Percentiles rank a stretch among this genome's conserved stretches.
These are phyloP conservation scores for Chaetomium cochliodes DNA, from an alignment of 495 filamentous ascomycete species.

Conservation along the genomic window DNA sequence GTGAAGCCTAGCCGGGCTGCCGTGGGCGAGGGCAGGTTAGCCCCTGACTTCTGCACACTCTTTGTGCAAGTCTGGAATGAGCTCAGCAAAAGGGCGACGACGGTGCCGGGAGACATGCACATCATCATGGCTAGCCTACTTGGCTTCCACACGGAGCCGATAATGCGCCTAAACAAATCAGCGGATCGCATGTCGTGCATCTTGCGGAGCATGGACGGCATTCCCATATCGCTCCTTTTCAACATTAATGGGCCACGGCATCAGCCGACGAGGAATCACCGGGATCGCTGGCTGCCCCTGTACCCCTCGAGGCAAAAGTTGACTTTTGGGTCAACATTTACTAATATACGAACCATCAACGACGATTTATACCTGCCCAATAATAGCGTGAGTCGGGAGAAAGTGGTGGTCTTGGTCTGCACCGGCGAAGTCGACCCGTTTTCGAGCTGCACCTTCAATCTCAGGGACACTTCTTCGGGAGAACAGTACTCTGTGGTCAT, in stretches of 20 bases:
- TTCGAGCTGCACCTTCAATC: conserved; percentile 20
- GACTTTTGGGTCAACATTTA: conserved; percentile 19
- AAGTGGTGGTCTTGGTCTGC: conserved; percentile 26
- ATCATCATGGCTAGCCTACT: conserved; percentile 28
- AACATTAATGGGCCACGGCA: conserved; percentile 24
- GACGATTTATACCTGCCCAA: conserved; percentile 28
- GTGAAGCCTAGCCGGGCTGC: conserved; percentile 16
- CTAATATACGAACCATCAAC: conserved; percentile 22
- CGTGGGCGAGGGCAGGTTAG: conserved; percentile 9
- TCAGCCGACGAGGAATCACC: conserved; percentile 19
- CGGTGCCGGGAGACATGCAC: conserved; percentile 26
- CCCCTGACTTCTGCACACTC: conserved; percentile 26
- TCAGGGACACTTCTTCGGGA: conserved; percentile 18
- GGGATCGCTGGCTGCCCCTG: conserved; percentile 29
- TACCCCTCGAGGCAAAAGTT: conserved; percentile 25
- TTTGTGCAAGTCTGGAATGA: conserved; percentile 31
- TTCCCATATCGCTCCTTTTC: conserved; percentile 29
- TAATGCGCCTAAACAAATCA: conserved; percentile 24
- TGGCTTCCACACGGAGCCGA: conserved; percentile 25
- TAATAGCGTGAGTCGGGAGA: conserved; percentile 25
- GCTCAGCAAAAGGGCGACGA: conserved; percentile 26
- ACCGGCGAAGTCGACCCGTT: conserved; percentile 18
- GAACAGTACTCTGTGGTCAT: conserved; percentile 21
- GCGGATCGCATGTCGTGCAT: conserved; percentile 28
- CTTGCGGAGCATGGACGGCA: conserved; percentile 25